Evolutionary conservation across 345 rosid genomes (phyloP), one percentile per base, ranked within the genome.

Genomic region (Linum usitatissimum): DNA sequence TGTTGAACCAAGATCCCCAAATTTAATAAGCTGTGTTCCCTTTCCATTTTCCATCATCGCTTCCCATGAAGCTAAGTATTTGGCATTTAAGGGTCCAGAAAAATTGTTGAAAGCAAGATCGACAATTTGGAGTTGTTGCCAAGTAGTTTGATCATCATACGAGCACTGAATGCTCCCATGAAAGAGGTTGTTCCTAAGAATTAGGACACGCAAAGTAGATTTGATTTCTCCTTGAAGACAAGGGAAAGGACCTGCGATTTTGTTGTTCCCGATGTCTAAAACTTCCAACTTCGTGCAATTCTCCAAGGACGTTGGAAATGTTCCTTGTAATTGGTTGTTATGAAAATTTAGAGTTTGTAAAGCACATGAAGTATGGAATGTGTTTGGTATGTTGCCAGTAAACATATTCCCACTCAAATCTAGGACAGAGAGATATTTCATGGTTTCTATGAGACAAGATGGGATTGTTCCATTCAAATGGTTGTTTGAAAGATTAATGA

Each of bases 401-500:
- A 80, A 68, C 0, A n/a, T 61, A 61, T 80, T 80, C 20, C 65
- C 30, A 60, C 76, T 61, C 14, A 80, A 62, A 54, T 75, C 73
- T 39, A 77, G 57, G 23, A 77, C 79, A 17, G 56, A 67, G 2
- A 77, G 67, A 6, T 9, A n/a, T 0, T 9, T 1, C 6, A 38
- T 53, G 57, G 17, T 42, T 5, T 28, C 2, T 56, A 0, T 14
- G 7, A 72, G 21, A 62, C 82, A 73, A 36, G 30, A 5, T 19
- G 80, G 86, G 18, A 84, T 57, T 0, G 1, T 4, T 20, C 80
- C 80, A 14, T 0, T 60, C 65, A 84, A 70, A 4, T n/a, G 23
- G 59, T 84, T 84, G 53, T 60, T 23, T 0, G 90, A 84, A 51
- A 71, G 38, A 39, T 71, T 70, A 30, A 84, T 71, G 9, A 73